phyloP scores from a whole-genome alignment of 2,329 filamentous ascomycete genomes.

The Taxawa tesnikishii region DNA sequence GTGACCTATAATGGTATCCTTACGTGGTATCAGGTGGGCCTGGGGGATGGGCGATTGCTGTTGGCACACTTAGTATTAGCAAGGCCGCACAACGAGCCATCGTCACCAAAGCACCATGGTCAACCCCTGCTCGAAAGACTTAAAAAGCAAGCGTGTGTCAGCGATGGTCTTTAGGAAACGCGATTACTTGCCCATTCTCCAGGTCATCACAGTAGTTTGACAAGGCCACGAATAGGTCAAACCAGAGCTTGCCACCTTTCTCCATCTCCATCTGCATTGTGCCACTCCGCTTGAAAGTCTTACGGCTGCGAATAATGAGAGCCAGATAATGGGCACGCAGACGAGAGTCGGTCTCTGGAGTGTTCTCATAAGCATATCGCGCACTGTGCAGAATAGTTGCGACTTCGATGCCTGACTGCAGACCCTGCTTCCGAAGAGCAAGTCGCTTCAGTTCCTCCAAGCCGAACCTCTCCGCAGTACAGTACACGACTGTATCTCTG shows the following conservation, averaged over 20 bases:
- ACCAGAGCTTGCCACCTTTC: slow-evolving; percentile 86
- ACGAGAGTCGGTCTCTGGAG: slow-evolving; percentile 80
- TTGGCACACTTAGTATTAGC: background rate
- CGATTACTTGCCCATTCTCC: slow-evolving; percentile 60
- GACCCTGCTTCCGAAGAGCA: slow-evolving; percentile 84
- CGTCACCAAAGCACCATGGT: background rate
- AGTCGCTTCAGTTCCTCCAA: slow-evolving; percentile 86
- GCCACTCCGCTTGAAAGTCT: slow-evolving; percentile 95
- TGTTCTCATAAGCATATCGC: slow-evolving; percentile 91
- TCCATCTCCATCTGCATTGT: slow-evolving; percentile 99
- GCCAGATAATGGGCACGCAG: slow-evolving; percentile 95
- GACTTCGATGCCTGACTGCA: slow-evolving; percentile 86
- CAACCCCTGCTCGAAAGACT: background rate
- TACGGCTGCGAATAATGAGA: slow-evolving; percentile 91
- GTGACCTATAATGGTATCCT: background rate
- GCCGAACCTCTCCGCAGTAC: slow-evolving; percentile 78
- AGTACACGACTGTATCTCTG: slow-evolving; percentile 90
- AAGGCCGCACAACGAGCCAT: background rate
- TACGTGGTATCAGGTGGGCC: background rate
- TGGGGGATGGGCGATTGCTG: background rate
- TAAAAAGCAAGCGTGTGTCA: background rate
- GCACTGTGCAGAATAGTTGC: slow-evolving; percentile 83
- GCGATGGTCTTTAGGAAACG: background rate
- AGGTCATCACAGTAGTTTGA: slow-evolving; percentile 97
- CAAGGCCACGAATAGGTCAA: slow-evolving; percentile 96